These are phyloP conservation scores for Firmiana major DNA, from an alignment of 345 rosid genomes.

Conservation along the genomic window DNA sequence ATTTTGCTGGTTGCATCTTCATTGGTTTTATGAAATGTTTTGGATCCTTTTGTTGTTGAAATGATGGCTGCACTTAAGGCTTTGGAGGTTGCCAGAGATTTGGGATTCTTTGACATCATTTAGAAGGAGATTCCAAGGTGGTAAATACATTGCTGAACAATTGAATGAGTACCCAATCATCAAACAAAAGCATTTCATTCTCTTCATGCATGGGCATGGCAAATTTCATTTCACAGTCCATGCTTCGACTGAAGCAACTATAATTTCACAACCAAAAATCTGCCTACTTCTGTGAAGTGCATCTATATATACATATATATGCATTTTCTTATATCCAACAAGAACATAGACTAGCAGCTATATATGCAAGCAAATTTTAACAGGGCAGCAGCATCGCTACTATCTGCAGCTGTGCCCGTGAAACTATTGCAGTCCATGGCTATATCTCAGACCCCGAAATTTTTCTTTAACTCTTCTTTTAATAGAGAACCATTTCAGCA, in stretches of 20 bases:
- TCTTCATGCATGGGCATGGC: background rate
- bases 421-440: background rate
- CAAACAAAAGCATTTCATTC: background rate
- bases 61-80: too few species aligned
- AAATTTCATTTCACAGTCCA: background rate
- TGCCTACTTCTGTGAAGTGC: background rate
- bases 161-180: background rate
- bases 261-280: background rate
- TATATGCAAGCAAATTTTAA: conserved; percentile 24
- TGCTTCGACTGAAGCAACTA: background rate
- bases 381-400: conserved; percentile 11
- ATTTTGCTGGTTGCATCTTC: too few species aligned
- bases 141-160: too few species aligned
- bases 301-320: too few species aligned
- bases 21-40: too few species aligned
- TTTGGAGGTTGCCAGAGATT: too few species aligned
- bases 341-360: conserved; percentile 13
- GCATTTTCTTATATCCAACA: conserved; percentile 5
- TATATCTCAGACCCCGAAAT: conserved; percentile 26
- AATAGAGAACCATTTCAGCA: conserved; percentile 73
- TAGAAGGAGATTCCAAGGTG: too few species aligned
- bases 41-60: too few species aligned
- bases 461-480: conserved; percentile 50
- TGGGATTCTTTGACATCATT: too few species aligned
- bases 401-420: background rate